phyloP scores from a whole-genome alignment of 306 rosid genomes.

The Rubus idaeus region DNA sequence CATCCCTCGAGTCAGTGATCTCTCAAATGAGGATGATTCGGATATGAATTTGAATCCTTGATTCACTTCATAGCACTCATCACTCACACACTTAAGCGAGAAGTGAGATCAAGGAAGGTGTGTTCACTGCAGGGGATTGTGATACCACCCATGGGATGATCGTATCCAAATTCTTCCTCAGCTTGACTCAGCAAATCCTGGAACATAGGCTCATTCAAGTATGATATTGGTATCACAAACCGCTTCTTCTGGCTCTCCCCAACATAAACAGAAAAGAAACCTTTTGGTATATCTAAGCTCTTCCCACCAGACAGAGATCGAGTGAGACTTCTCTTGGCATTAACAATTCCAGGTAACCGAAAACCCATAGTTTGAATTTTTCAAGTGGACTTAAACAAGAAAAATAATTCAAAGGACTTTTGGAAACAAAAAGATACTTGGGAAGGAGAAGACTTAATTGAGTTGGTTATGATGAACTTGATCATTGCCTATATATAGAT shows the following conservation, averaged over 20 bases:
- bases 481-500: neutral
- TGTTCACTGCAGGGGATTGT: conserved; percentile 23
- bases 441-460: neutral
- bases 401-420: neutral
- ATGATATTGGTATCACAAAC: conserved; percentile 26
- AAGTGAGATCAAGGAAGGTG: conserved; percentile 22
- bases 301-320: neutral
- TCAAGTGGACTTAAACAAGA: no score
- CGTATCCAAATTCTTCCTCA: conserved; percentile 23
- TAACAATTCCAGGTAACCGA: neutral
- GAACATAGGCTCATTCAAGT: conserved; percentile 18
- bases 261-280: conserved; percentile 17
- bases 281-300: conserved; percentile 14
- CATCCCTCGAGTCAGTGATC: no score
- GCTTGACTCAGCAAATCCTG: conserved; percentile 6
- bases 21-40: no score
- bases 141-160: conserved; percentile 24
- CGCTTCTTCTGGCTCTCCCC: conserved; percentile 22
- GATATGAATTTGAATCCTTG: no score
- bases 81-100: neutral
- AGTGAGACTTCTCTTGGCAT: neutral
- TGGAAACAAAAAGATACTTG: neutral
- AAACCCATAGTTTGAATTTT: neutral
- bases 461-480: neutral
- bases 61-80: no score